Percentiles rank a stretch among this genome's conserved stretches.
Evolutionary conservation across 73 alveolate species (phyloP).

Genomic region (Blepharisma stoltei): DNA sequence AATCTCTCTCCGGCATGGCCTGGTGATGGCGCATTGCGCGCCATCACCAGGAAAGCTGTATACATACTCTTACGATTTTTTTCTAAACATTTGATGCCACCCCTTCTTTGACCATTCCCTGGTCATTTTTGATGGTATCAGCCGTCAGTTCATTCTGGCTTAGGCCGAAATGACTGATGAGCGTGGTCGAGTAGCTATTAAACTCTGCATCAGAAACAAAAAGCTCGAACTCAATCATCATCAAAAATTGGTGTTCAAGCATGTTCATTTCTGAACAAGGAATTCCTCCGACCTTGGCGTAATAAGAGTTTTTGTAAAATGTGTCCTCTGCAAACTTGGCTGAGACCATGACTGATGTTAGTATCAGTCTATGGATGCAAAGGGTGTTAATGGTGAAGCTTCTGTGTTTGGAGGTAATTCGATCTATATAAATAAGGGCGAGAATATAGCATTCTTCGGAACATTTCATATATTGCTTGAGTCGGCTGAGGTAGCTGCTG

Average conservation of each 20-base stretch:
- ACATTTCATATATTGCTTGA: conserved; percentile 57
- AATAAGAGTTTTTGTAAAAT: conserved; percentile 54
- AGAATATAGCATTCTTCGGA: conserved; percentile 52
- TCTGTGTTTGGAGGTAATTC: conserved; percentile 45
- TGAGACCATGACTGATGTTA: conserved; percentile 61
- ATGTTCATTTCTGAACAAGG: conserved; percentile 49
- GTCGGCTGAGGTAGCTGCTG: conserved; percentile 50
- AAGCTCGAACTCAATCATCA: conserved; percentile 56
- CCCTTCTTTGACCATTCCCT: too few relatives aligned
- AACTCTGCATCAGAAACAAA: conserved; percentile 54
- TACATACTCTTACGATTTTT: too few relatives aligned
- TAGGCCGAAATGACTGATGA: conserved; percentile 25
- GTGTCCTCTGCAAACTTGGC: conserved; percentile 74
- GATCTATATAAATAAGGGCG: conserved; percentile 61
- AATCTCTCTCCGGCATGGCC: too few relatives aligned
- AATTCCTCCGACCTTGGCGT: conserved; percentile 84
- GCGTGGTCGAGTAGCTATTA: conserved; percentile 46
- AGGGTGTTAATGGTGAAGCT: conserved; percentile 39
- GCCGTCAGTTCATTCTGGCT: not conserved
- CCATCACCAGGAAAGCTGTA: too few relatives aligned
- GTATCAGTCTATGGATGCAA: conserved; percentile 57
- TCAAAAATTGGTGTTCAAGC: conserved; percentile 66
- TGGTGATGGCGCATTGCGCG: too few relatives aligned
- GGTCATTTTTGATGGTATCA: too few relatives aligned
- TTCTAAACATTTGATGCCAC: too few relatives aligned